These are phyloP conservation scores for Volvox reticuliferus DNA, from an alignment of 139 green algal species.

Conservation along the genomic window DNA sequence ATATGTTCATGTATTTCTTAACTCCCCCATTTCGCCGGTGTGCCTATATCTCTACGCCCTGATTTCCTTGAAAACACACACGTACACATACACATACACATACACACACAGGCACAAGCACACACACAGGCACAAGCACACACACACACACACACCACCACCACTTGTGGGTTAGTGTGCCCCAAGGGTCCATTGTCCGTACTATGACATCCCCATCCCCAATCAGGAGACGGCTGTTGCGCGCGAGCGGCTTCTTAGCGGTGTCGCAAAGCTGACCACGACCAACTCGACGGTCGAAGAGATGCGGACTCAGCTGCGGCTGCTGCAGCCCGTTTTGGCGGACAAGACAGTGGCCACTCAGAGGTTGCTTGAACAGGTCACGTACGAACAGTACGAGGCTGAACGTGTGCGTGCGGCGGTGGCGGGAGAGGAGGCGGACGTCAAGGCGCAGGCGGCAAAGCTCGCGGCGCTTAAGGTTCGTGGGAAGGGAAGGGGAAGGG, in stretches of 20 bases:
- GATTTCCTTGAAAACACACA: background rate
- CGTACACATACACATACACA: background rate
- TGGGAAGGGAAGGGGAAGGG: background rate
- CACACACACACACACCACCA: background rate
- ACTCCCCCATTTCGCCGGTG: too few relatives aligned
- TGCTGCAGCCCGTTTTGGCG: constrained; percentile 83
- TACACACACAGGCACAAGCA: background rate
- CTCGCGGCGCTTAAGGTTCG: constrained; percentile 34
- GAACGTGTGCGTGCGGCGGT: constrained; percentile 75
- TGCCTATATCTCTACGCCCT: background rate
- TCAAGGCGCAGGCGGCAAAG: constrained; percentile 40
- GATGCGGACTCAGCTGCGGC: constrained; percentile 80
- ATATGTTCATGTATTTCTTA: too few relatives aligned
- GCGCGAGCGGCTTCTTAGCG: constrained; percentile 79
- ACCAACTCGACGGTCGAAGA: constrained; percentile 84
- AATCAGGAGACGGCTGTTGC: constrained; percentile 60
- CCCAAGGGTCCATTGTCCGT: background rate
- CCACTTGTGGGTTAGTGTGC: background rate
- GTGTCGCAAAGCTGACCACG: constrained; percentile 81
- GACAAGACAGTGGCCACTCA: constrained; percentile 79
- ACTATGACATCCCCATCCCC: background rate
- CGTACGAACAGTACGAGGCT: constrained; percentile 72
- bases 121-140: background rate
- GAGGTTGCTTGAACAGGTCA: constrained; percentile 74
- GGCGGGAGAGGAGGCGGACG: constrained; percentile 73